A percentile compares a stretch with the other conserved stretches of the same genome.
These are phyloP conservation scores for Escovopsis sp. DNA, from an alignment of 2,329 filamentous ascomycete genomes.

Conservation along the genomic window DNA sequence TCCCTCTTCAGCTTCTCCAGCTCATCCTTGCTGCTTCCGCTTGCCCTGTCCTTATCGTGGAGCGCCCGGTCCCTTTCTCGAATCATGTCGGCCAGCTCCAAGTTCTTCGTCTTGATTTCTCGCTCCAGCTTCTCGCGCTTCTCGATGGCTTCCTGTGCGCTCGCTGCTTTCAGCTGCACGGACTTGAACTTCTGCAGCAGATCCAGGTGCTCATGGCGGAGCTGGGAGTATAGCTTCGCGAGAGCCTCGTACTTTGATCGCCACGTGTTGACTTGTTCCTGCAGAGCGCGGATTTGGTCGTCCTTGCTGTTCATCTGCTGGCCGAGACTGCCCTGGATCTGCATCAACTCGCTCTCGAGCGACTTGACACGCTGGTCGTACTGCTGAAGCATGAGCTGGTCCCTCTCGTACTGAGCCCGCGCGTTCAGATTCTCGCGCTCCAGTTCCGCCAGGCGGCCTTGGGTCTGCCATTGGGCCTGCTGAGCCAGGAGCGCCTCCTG, in stretches of 20 bases:
- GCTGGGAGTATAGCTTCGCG: constrained; percentile 91
- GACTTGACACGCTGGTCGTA: constrained; percentile 93
- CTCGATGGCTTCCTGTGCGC: constrained; percentile 92
- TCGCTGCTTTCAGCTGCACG: constrained; percentile 90
- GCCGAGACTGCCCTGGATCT: constrained; percentile 68
- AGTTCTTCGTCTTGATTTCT: constrained; percentile 97
- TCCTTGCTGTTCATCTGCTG: constrained; percentile 84
- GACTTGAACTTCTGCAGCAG: constrained; percentile 92
- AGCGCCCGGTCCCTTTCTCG: constrained; percentile 85
- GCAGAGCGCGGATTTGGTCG: constrained; percentile 81
- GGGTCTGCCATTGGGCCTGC: constrained; percentile 85
- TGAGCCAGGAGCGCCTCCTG: constrained; percentile 82
- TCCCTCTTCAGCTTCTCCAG: constrained; percentile 90
- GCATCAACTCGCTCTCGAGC: constrained; percentile 70
- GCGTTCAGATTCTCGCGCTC: constrained; percentile 93
- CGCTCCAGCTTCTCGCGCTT: constrained; percentile 87
- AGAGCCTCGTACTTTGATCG: constrained; percentile 91
- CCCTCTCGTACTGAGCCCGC: constrained; percentile 87
- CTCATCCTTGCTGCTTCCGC: constrained; percentile 80
- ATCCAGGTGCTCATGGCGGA: constrained; percentile 89
- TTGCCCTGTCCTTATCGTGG: constrained; percentile 81
- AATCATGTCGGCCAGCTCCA: constrained; percentile 98
- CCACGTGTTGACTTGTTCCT: constrained; percentile 98
- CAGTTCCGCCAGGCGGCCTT: constrained; percentile 87
- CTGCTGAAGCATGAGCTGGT: constrained; percentile 92